Evolutionary conservation across 768 basidiomycete genomes (phyloP).

Genomic region (Hericium rajendrae): DNA sequence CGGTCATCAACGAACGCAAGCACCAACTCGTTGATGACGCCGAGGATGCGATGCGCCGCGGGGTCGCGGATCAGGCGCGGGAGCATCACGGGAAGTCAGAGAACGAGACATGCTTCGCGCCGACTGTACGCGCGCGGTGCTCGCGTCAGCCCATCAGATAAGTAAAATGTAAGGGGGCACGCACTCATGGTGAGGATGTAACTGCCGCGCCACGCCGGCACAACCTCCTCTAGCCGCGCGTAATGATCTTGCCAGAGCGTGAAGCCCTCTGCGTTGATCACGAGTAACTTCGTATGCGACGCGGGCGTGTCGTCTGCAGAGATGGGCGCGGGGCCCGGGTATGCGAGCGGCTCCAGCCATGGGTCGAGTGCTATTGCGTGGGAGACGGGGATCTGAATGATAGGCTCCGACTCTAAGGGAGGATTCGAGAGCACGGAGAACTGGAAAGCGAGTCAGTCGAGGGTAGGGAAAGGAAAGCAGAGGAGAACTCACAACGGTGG

Average conservation of each 20-base stretch:
- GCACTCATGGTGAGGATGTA: constrained; percentile 9
- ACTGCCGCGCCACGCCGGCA: constrained; percentile 32
- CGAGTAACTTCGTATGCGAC: constrained; percentile 28
- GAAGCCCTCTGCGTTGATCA: constrained; percentile 72
- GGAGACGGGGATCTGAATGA: constrained; percentile 36
- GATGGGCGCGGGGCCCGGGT: constrained; percentile 36
- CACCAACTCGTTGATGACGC: constrained; percentile 13
- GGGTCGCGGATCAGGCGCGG: constrained; percentile 7
- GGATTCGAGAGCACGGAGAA: constrained; percentile 45
- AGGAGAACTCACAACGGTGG: constrained; percentile 33
- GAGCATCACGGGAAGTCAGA: constrained; percentile 19
- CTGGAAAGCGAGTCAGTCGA: constrained; percentile 22
- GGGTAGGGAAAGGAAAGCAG: background rate
- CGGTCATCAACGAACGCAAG: constrained; percentile 15
- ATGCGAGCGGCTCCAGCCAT: constrained; percentile 71
- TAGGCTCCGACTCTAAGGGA: constrained; percentile 26
- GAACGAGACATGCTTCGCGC: constrained; percentile 18
- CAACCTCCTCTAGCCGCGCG: constrained; percentile 40
- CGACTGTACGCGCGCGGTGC: constrained; percentile 6
- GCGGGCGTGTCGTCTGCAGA: constrained; percentile 7
- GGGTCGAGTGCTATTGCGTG: constrained; percentile 67
- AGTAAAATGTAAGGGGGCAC: background rate
- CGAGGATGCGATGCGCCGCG: constrained; percentile 10
- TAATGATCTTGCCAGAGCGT: constrained; percentile 77
- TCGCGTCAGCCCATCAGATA: background rate